A percentile compares a stretch with the other conserved stretches of the same genome.
Conservation (phyloP, 179 eudicot genomes). For the Dionaea muscipula region DNA sequence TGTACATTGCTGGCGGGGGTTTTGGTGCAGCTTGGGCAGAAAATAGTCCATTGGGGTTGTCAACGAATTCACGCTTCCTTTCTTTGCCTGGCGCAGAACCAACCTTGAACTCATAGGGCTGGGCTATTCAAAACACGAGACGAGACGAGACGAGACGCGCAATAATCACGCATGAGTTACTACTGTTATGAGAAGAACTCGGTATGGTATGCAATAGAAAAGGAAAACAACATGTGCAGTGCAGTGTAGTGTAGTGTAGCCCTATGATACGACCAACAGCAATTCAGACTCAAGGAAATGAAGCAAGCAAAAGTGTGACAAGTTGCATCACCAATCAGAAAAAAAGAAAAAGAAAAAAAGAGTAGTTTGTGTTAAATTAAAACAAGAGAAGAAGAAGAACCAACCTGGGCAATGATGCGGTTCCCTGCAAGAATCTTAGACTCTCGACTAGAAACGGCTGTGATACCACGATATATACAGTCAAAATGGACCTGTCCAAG, state of each 20-base stretch:
- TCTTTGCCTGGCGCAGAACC: slow-evolving; percentile 90
- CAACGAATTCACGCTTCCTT: slow-evolving; percentile 83
- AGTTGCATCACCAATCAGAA: neutral
- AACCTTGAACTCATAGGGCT: slow-evolving; percentile 90
- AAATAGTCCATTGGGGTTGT: slow-evolving; percentile 84
- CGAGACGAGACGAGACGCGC: too few species aligned
- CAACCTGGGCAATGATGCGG: slow-evolving; percentile 91
- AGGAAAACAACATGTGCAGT: too few species aligned
- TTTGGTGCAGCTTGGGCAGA: slow-evolving; percentile 98
- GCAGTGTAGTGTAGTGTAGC: too few species aligned
- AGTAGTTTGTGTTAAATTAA: too few species aligned
- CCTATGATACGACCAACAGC: neutral
- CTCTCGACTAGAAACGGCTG: slow-evolving; percentile 87
- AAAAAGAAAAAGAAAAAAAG: neutral
- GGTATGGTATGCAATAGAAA: too few species aligned
- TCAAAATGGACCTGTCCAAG: slow-evolving; percentile 78
- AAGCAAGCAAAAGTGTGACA: too few species aligned
- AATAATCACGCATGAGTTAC: slow-evolving; percentile 8
- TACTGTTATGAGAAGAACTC: too few species aligned
- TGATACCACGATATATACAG: slow-evolving; percentile 68
- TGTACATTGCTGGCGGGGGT: slow-evolving; percentile 95
- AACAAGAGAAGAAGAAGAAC: slow-evolving; percentile 23
- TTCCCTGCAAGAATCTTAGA: slow-evolving; percentile 93
- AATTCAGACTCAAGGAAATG: too few species aligned
- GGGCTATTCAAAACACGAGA: slow-evolving; percentile 7